Evolutionary conservation across 805 yeast genomes (phyloP).

Genomic region (Kuraishia ogatae): DNA sequence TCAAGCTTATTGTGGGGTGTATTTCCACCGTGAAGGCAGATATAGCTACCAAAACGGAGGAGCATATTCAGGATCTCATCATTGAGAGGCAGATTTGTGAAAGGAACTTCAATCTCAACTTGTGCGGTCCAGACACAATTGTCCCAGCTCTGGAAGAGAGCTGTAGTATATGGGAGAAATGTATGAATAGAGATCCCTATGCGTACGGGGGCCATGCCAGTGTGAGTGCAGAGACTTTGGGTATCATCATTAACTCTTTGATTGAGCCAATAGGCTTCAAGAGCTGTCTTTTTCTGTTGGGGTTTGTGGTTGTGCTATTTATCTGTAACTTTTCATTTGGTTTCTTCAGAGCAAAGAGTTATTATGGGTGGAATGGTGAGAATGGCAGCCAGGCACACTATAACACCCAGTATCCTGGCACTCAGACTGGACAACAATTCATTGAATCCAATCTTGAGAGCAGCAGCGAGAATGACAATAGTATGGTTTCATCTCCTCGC

Average conservation of each 20-base stretch:
- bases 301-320: conserved; percentile 33
- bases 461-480: not conserved
- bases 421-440: not conserved
- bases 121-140: conserved; percentile 45
- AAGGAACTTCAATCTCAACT: conserved; percentile 41
- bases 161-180: conserved; percentile 56
- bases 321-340: conserved; percentile 60
- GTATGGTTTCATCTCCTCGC: not conserved
- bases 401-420: not conserved
- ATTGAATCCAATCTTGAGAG: not conserved
- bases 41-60: conserved; percentile 39
- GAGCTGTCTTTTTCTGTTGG: conserved; percentile 34
- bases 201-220: conserved; percentile 41
- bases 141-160: conserved; percentile 50
- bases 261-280: conserved; percentile 63
- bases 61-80: conserved; percentile 33
- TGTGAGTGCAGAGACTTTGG: conserved; percentile 55
- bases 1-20: conserved; percentile 33
- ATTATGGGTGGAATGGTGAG: conserved; percentile 26
- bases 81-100: conserved; percentile 48
- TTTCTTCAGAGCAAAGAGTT: conserved; percentile 47
- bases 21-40: conserved; percentile 45
- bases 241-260: conserved; percentile 50
- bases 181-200: conserved; percentile 53
- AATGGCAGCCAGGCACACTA: not conserved